Base-by-base conservation (phyloP, 2,329 filamentous ascomycete species). In the Cryphonectria radicalis region DNA sequence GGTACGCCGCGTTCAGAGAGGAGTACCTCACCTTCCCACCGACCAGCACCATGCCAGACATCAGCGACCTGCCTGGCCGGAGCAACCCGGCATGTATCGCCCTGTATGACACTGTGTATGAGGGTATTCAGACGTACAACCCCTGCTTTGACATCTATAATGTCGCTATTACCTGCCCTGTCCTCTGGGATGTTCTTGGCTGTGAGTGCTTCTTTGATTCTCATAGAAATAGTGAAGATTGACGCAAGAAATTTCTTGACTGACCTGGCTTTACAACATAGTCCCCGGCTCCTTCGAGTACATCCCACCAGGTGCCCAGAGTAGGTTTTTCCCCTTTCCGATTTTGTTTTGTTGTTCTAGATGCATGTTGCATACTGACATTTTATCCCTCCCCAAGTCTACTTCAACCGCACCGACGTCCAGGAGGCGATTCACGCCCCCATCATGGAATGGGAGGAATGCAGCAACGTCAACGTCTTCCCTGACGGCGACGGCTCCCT, bases 71-170 rank as follows among this genome's bases (percentile, higher is more conserved):
- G 0, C 84, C 88, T 8, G 79, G 77, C 32, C 74, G 59, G 0
- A 76, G 76, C 50, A 81, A 81, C 0, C 77, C 81, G 0, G 85
- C 83, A 3, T 95, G 92, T 78, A 82, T 84, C 66, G 76, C 83
- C 71, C 75, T 93, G 25, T 92, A 86, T 75, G 79, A 85, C 70
- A 81, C 86, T 35, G 86, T 93, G 40, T 83, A 82, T 75, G 74
- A 84, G 0, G 90, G 88, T 40, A 86, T 86, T 8, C 73, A 84
- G 7, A 77, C 82, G 1, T 80, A 88, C 50, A 96, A 96, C 81
- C 93, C 93, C 0, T 96, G 93, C 83, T 97, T 92, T 80, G 89
- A 94, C 78, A 83, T 93, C 11, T 96, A 95, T 80, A 88, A 92
- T 67, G 87, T 95, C 14, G 88, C 88, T 3, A 90, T 89, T 5